Conservation (phyloP, 805 yeast genomes). For the Zygotorulaspora danielsina region DNA sequence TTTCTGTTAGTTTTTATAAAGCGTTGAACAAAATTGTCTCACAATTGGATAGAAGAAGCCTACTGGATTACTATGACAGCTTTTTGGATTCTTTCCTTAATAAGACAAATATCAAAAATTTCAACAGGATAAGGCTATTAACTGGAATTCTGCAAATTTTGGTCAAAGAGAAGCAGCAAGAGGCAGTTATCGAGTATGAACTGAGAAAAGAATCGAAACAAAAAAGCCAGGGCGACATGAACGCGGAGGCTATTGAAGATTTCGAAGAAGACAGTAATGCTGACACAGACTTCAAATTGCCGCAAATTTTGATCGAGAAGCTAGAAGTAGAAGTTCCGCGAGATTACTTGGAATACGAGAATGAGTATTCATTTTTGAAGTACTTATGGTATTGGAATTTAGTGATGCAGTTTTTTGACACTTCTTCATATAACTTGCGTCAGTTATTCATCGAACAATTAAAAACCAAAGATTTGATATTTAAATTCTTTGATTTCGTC, state of each 20-base stretch:
- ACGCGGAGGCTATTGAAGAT: conserved; percentile 12
- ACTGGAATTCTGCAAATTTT: conserved; percentile 38
- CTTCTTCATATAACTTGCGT: conserved; percentile 61
- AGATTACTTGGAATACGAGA: conserved; percentile 41
- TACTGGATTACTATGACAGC: conserved; percentile 35
- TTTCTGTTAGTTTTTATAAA: conserved; percentile 36
- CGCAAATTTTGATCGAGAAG: conserved; percentile 37
- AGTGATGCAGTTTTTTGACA: conserved; percentile 55
- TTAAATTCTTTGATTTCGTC: conserved; percentile 48
- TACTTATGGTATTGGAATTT: conserved; percentile 70
- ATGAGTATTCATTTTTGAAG: conserved; percentile 35
- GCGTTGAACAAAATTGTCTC: conserved; percentile 35
- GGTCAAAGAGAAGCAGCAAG: conserved; percentile 50
- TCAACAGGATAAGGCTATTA: conserved; percentile 43
- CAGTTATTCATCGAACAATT: conserved; percentile 57
- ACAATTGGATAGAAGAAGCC: conserved; percentile 31
- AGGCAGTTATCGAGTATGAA: conserved; percentile 57
- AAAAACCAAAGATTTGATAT: conserved; percentile 45
- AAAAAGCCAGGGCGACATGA: conserved; percentile 18
- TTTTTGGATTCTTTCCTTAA: conserved; percentile 36
- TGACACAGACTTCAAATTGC: conserved; percentile 28
- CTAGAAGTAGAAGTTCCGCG: conserved; percentile 31
- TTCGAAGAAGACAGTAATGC: conserved; percentile 7
- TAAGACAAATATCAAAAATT: conserved; percentile 11
- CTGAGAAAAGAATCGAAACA: conserved; percentile 41